Conservation (phyloP, 306 rosid genomes). For the Gastrolobium bilobum region DNA sequence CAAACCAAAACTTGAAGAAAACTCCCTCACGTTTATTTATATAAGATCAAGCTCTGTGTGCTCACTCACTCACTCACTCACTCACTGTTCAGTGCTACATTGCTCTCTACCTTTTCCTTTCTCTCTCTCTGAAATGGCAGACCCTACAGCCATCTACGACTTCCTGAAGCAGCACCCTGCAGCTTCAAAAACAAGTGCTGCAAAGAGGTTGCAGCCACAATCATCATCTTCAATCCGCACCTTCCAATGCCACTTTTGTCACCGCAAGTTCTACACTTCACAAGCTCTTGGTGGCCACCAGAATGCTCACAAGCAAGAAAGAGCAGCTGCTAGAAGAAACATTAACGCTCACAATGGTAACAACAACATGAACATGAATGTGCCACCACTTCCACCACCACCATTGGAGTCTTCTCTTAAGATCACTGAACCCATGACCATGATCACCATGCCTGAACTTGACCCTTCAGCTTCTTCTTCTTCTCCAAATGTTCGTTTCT, state of each 20-base stretch:
- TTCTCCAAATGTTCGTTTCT: slow-evolving; percentile 22
- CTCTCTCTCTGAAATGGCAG: slow-evolving; percentile 53
- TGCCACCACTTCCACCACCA: background rate
- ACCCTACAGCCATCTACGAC: slow-evolving; percentile 57
- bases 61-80: no score
- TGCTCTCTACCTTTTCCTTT: background rate
- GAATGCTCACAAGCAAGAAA: slow-evolving; percentile 87
- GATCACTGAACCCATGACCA: background rate
- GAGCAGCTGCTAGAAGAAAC: slow-evolving; percentile 69
- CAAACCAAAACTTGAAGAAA: background rate
- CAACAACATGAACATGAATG: no score
- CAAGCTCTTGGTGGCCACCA: slow-evolving; percentile 99
- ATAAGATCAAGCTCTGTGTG: background rate
- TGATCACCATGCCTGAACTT: background rate
- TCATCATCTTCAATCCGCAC: slow-evolving; percentile 38
- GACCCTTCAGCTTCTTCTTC: background rate
- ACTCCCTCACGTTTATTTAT: background rate
- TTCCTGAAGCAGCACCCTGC: slow-evolving; percentile 48
- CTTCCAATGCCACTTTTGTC: slow-evolving; percentile 72
- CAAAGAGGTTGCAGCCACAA: slow-evolving; percentile 4
- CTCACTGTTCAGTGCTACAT: background rate
- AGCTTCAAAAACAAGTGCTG: slow-evolving; percentile 11
- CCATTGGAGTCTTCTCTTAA: background rate
- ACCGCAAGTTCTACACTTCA: slow-evolving; percentile 78
- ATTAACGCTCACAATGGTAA: no score